Evolutionary conservation across 441 rosid species (phyloP), one percentile per base, ranked within the genome.

Genomic region (Arabidopsis hybrid): DNA sequence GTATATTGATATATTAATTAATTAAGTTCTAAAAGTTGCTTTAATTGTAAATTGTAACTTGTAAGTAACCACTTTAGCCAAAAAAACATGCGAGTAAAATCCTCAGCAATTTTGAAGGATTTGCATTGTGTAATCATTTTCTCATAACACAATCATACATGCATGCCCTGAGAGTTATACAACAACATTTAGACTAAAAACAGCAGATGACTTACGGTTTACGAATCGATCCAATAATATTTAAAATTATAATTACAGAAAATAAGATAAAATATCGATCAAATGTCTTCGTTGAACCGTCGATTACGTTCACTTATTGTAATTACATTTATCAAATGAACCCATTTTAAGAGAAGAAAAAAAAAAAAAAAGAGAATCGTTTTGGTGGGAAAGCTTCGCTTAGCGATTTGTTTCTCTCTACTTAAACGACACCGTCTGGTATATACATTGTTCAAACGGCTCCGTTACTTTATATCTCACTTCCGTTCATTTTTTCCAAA

Each of bases 321-420:
- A 60, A n/a, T 74, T 50, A 74, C 57, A 74, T 34, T 59, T 35
- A 7, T 51, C 11, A 34, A 51, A 74, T 36, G 16, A 60, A 75
- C 42, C 42, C 73, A 60, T n/a, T 60, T 12, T 11, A n/a, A 38
- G 18, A 18, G 13, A 62, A 66, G 45, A 32, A 21, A 4, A 7
- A 58, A 38, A 67, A 74, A 40, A 29, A 74, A 17, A 59, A 59
- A 59, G 50, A 55, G 9, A 65, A 31, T 59, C 59, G 66, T 51
- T 66, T 60, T 18, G 46, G 61, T 40, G 61, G 38, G 60, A 51
- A 36, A 26, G 60, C 17, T 65, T 61, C 67, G 77, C 71, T 73
- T 47, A 7, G 43, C 59, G 38, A 64, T 58, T 58, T 39, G 52
- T 36, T 38, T 59, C 60, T 47, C 45, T 17, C 12, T 8, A 2